Evolutionary conservation across 2,329 filamentous ascomycete genomes (phyloP), one percentile per base, ranked within the genome.

Genomic region (Sclerotinia nivalis): DNA sequence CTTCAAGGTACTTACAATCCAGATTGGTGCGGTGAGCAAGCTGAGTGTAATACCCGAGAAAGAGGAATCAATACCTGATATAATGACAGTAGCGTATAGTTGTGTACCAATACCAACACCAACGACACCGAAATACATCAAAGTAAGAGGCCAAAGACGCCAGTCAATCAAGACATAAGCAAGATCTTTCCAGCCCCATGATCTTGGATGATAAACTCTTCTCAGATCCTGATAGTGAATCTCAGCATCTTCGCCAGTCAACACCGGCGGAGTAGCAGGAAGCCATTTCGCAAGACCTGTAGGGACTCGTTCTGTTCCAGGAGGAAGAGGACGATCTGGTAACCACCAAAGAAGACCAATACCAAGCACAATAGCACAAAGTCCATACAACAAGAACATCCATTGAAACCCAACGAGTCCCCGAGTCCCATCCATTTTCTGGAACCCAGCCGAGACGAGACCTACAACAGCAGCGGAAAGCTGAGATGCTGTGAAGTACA

Each of bases 61-160:
- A 0, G 82, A 81, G 0, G 92, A 88, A 77, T 94, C 89, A 77
- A 96, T 96, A 13, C 89, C 87, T 22, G 87, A 85, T 76, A 97
- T 96, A 75, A 97, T 97, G 73, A 97, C 88, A 3, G 90, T 95
- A 45, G 91, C 92, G 77, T 97, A 97, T 60, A 92, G 88, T 81
- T 97, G 93, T 0, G 93, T 93, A 58, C 93, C 93, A 72, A 97
- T 97, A 12, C 93, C 93, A 4, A 97, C 93, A 31, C 93, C 93
- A 1, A 97, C 93, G 4, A 97, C 93, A 28, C 93, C 93, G 81
- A 97, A 97, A 81, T 97, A 97, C 93, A 97, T 97, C 67, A 97
- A 78, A 1, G 90, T 85, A 74, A 97, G 81, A 1, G 93, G 93
- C 91, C 93, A 97, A 25, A 97, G 84, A 3, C 93, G 88, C 93